Percentiles rank a stretch among this genome's conserved stretches.
Evolutionary conservation across 805 yeast species (phyloP).

Genomic region (Yarrowia keelungensis): DNA sequence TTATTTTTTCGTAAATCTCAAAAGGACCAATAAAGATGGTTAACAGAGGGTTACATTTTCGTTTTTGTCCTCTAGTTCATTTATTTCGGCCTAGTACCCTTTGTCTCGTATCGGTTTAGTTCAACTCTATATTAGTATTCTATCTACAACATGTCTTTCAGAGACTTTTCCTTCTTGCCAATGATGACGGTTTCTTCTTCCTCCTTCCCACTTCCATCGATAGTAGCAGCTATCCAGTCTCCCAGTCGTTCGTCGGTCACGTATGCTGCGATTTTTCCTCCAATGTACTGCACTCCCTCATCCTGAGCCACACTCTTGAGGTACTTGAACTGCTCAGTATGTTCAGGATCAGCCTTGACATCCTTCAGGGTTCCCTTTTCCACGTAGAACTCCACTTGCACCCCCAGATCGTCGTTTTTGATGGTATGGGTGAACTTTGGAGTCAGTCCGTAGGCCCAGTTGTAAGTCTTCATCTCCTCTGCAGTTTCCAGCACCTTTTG

Average conservation of each 20-base stretch:
- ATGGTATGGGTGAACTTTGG: slow-evolving; percentile 72
- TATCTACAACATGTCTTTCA: neutral
- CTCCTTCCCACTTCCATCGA: slow-evolving; percentile 33
- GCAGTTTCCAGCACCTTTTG: slow-evolving; percentile 45
- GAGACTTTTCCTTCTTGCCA: slow-evolving; percentile 4
- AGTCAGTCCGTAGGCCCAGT: slow-evolving; percentile 78
- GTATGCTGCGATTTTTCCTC: slow-evolving; percentile 9
- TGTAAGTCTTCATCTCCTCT: slow-evolving; percentile 60
- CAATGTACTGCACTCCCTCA: slow-evolving; percentile 23
- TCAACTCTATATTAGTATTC: neutral
- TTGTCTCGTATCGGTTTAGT: too few species aligned
- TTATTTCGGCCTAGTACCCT: too few species aligned
- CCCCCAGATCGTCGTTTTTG: slow-evolving; percentile 49
- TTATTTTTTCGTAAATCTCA: neutral
- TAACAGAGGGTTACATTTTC: too few species aligned
- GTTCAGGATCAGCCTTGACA: slow-evolving; percentile 4
- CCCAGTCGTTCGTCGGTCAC: slow-evolving; percentile 24
- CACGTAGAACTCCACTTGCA: slow-evolving; percentile 54
- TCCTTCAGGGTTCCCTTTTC: slow-evolving; percentile 56
- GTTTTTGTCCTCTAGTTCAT: too few species aligned
- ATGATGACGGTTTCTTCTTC: slow-evolving; percentile 11
- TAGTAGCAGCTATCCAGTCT: slow-evolving; percentile 24
- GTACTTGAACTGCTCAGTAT: slow-evolving; percentile 14
- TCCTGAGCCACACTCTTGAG: slow-evolving; percentile 20
- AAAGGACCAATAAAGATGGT: too few species aligned